A percentile compares a stretch with the other conserved stretches of the same genome.
Evolutionary conservation across 2,329 filamentous ascomycete genomes (phyloP).

Genomic region (Camptophora hylomeconis): DNA sequence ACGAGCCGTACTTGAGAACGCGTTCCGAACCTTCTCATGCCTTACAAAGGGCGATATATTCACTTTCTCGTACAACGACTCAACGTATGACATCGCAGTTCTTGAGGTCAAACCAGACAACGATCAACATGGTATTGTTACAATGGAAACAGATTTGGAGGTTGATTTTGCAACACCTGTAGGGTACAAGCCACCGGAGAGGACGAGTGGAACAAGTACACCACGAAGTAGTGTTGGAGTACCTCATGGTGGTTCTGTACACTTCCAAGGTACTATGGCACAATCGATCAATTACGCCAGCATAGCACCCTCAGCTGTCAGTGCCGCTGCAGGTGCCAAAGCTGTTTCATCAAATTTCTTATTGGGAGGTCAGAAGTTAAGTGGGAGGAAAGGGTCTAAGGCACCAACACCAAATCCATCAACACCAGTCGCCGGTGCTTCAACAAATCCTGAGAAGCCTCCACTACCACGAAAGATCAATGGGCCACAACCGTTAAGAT

Average conservation of each 20-base stretch:
- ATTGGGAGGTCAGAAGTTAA: conserved; percentile 68
- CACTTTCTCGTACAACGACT: conserved; percentile 93
- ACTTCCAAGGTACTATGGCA: conserved; percentile 85
- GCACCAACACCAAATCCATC: conserved; percentile 57
- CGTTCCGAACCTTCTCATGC: conserved; percentile 89
- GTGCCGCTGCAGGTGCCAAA: conserved; percentile 48
- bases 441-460: conserved; percentile 31
- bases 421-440: conserved; percentile 53
- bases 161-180: conserved; percentile 93
- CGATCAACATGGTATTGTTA: conserved; percentile 72
- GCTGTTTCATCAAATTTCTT: conserved; percentile 65
- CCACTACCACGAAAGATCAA: conserved; percentile 43
- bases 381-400: conserved; percentile 69
- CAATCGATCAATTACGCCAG: conserved; percentile 93
- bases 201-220: conserved; percentile 70
- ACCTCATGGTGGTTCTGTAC: conserved; percentile 56
- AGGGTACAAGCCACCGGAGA: conserved; percentile 81
- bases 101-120: conserved; percentile 81
- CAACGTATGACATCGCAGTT: conserved; percentile 83
- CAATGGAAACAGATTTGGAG: conserved; percentile 90
- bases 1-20: conserved; percentile 91
- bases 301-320: conserved; percentile 65
- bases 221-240: conserved; percentile 51
- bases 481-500: conserved; percentile 71
- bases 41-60: conserved; percentile 89